These are phyloP conservation scores for Geotrichum histeridarum DNA, from an alignment of 1,139 yeast species.

Conservation along the genomic window DNA sequence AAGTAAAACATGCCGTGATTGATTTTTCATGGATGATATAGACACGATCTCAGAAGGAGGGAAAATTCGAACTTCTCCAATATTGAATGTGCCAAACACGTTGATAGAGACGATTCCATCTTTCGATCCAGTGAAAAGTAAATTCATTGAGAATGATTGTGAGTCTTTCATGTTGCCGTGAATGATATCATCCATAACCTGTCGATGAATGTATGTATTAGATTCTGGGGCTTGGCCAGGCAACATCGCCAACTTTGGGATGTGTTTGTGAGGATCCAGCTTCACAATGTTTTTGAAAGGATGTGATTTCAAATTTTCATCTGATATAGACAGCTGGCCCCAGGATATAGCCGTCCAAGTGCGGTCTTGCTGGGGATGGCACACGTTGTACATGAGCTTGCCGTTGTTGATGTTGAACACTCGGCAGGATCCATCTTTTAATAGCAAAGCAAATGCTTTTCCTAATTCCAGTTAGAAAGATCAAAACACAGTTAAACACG, in stretches of 20 bases:
- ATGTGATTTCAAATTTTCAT: constrained; percentile 10
- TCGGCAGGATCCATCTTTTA: constrained; percentile 44
- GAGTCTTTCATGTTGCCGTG: constrained; percentile 21
- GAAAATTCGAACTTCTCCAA: constrained; percentile 22
- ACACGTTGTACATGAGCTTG: constrained; percentile 31
- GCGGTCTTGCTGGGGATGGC: neutral
- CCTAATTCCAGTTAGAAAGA: constrained; percentile 30
- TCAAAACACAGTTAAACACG: constrained; percentile 3
- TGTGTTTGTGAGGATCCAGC: constrained; percentile 5
- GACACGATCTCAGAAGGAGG: constrained; percentile 7
- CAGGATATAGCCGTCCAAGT: constrained; percentile 10
- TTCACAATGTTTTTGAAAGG: constrained; percentile 1
- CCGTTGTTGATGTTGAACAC: constrained; percentile 51
- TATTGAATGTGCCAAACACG: constrained; percentile 29
- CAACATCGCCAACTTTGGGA: constrained; percentile 14
- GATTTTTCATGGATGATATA: constrained; percentile 20
- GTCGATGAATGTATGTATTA: constrained; percentile 9
- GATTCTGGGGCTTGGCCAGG: constrained; percentile 11
- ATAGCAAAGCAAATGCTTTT: constrained; percentile 44
- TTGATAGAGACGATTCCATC: constrained; percentile 25
- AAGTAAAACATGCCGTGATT: constrained; percentile 23
- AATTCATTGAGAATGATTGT: constrained; percentile 20
- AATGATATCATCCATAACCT: constrained; percentile 21
- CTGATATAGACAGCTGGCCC: constrained; percentile 6
- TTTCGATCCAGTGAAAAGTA: constrained; percentile 25